Conservation (phyloP, 345 rosid species). For the Durio zibethinus region DNA sequence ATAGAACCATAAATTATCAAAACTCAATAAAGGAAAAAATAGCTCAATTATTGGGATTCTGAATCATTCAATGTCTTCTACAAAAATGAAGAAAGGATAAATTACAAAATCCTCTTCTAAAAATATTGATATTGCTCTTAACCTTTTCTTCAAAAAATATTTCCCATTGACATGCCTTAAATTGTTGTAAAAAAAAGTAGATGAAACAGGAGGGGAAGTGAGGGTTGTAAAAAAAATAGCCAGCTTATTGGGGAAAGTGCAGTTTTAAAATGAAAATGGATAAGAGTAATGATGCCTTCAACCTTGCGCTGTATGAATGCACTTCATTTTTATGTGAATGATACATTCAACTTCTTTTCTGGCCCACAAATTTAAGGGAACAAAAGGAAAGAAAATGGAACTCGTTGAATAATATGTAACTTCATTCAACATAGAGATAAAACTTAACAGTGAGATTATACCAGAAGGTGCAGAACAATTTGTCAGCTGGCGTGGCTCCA, state of each 20-base stretch:
- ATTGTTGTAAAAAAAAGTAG: background rate
- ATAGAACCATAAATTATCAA: background rate
- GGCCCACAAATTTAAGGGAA: background rate
- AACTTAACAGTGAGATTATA: background rate
- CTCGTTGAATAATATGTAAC: background rate
- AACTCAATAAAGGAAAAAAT: background rate
- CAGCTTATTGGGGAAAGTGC: background rate
- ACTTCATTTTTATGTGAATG: background rate
- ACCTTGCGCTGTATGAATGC: background rate
- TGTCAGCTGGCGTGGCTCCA: conserved; percentile 56
- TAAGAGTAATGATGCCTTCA: background rate
- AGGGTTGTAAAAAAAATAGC: background rate
- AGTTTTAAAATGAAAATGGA: background rate
- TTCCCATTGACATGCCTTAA: background rate
- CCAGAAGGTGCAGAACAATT: conserved; percentile 10
- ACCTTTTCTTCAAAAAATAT: background rate
- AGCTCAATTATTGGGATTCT: background rate
- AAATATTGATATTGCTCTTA: background rate
- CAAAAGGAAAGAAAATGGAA: background rate
- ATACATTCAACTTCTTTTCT: background rate
- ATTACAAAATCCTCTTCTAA: background rate
- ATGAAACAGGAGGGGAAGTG: background rate
- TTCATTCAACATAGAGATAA: background rate
- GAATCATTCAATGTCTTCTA: background rate
- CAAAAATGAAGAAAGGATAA: background rate